Percentiles rank a stretch among this genome's conserved stretches.
Conservation (phyloP, 495 filamentous ascomycete genomes). For the Amphirosellinia nigrospora region DNA sequence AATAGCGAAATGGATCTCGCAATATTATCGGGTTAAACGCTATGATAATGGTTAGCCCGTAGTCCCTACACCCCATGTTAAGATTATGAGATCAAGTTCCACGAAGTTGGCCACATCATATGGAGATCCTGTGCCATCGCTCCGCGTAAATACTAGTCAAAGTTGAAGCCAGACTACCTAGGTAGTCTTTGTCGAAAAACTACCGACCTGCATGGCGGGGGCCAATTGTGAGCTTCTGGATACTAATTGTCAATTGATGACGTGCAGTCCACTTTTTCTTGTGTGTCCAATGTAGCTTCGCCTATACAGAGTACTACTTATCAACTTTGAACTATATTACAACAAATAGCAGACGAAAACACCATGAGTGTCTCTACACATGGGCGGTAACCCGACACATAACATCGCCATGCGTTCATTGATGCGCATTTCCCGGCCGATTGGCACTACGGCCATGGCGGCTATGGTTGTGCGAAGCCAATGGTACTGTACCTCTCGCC, state of each 20-base stretch:
- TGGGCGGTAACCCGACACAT: slow-evolving; percentile 21
- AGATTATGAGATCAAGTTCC: too few species aligned
- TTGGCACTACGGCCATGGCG: slow-evolving; percentile 25
- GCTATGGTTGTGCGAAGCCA: slow-evolving; percentile 27
- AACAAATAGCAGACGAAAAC: background rate
- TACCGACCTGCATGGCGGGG: background rate
- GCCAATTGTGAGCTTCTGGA: slow-evolving; percentile 14
- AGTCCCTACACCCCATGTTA: background rate
- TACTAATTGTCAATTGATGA: slow-evolving; percentile 28
- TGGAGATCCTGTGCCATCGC: background rate
- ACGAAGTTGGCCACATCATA: background rate
- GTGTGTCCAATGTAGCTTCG: slow-evolving; percentile 11
- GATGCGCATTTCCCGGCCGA: slow-evolving; percentile 30
- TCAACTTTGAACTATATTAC: background rate
- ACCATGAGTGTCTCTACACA: slow-evolving; percentile 26
- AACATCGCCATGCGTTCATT: slow-evolving; percentile 34
- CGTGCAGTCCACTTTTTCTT: slow-evolving; percentile 31
- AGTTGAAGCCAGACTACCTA: too few species aligned
- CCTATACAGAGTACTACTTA: background rate
- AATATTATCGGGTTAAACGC: slow-evolving; percentile 1
- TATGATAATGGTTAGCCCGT: background rate
- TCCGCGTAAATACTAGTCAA: background rate
- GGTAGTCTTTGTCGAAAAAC: background rate
- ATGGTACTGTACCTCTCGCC: slow-evolving; percentile 19
- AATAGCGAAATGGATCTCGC: background rate